Percentiles rank a stretch among this genome's conserved stretches.
Evolutionary conservation across 768 basidiomycete genomes (phyloP).

Genomic region (Amanita rimosa): DNA sequence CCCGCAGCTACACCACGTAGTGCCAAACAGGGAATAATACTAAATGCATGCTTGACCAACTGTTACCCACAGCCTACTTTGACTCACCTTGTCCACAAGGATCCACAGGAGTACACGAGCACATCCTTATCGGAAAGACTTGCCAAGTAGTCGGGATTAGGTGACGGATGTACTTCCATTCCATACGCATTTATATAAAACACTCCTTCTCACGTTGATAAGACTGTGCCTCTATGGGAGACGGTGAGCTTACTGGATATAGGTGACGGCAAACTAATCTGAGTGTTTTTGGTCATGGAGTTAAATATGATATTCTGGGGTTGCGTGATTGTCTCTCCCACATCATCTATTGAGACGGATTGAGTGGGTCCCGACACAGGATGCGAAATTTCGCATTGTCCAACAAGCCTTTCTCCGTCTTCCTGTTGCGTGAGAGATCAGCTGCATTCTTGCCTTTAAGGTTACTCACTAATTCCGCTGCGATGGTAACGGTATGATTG

Average conservation of each 20-base stretch:
- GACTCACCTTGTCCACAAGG: constrained; percentile 87
- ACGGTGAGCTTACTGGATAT: constrained; percentile 43
- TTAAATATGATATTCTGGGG: constrained; percentile 60
- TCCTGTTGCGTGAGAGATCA: constrained; percentile 30
- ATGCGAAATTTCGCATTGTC: constrained; percentile 92
- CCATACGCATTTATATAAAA: constrained; percentile 90
- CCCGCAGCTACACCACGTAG: constrained; percentile 67
- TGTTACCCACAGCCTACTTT: background rate
- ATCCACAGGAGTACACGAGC: constrained; percentile 88
- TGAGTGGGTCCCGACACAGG: constrained; percentile 44
- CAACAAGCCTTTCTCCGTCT: constrained; percentile 68
- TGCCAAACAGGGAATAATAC: constrained; percentile 84
- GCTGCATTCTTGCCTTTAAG: constrained; percentile 5
- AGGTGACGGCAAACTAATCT: constrained; percentile 45
- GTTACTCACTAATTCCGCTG: constrained; percentile 62
- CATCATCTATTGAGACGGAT: constrained; percentile 33
- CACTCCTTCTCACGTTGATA: constrained; percentile 33
- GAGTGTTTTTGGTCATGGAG: constrained; percentile 36
- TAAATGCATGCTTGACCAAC: background rate
- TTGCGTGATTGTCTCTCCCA: constrained; percentile 34
- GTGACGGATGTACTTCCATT: constrained; percentile 82
- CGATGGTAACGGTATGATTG: constrained; percentile 92
- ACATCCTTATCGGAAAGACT: constrained; percentile 49
- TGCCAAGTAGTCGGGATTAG: constrained; percentile 71
- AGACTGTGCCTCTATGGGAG: background rate